Evolutionary conservation across 2,329 filamentous ascomycete species (phyloP), one percentile per base, ranked within the genome.

Genomic region (Venturia effusa): DNA sequence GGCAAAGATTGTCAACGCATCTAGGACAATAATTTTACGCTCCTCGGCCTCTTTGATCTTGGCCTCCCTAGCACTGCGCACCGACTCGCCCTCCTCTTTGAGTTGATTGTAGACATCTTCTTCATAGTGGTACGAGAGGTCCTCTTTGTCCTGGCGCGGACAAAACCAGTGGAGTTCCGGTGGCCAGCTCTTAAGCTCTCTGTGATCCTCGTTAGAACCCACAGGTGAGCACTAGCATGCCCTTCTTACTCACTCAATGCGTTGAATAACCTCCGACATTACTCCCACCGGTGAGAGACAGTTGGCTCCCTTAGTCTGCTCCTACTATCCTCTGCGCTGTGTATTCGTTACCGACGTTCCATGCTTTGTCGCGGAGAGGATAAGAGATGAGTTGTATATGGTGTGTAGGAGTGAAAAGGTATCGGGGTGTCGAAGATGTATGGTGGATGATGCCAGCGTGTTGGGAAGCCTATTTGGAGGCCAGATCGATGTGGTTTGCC

Each of bases 141-240:
- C 74, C 15, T 74, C 73, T 11, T 64, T 63, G 48, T 71, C 69
- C 24, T 68, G 43, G 63, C 79, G 75, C 19, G 79, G 79, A 67
- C 79, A 81, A 69, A 81, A 81, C 66, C 79, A 77, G 69, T 81
- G 79, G 43, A 75, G 67, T 4, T 75, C 72, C 45, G 70, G 69
- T 54, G 75, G 71, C 10, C 78, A 70, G 39, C 69, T 65, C 67
- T 72, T 69, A 51, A 78, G 72, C 66, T 76, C 70, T 60, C 75
- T 77, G 59, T 24, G 3, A 59, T 10, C 24, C 19, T 24, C 7
- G 30, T 57, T 57, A 57, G 30, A 57, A 8, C 51, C 15, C 34
- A n/a, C 15, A 32, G 15, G 15, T 57, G 13, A n/a, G 15, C 24
- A 30, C 30, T 19, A 19, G 15, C 30, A 57, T 57, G 51, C 15